Evolutionary conservation across 805 yeast species (phyloP).

Genomic region (Cyberlindnera maclurae): DNA sequence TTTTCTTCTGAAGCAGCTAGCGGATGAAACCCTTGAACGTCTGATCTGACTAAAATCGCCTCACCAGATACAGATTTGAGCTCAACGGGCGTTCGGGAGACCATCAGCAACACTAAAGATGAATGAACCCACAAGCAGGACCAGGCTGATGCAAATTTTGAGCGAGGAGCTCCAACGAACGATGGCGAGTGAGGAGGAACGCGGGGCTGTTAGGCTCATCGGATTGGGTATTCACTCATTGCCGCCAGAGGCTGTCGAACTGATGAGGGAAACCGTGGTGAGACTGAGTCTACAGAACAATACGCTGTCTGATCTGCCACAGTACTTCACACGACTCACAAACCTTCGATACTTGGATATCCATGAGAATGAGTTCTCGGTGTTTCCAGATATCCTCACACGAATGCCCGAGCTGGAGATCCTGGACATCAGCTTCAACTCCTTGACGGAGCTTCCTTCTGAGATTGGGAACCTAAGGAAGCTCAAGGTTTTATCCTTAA

Average conservation of each 20-base stretch:
- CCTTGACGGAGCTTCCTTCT: constrained; percentile 40
- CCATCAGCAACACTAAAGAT: no score
- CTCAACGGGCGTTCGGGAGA: no score
- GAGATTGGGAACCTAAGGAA: constrained; percentile 33
- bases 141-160: constrained; percentile 19
- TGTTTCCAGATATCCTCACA: constrained; percentile 42
- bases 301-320: constrained; percentile 39
- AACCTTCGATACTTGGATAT: constrained; percentile 56
- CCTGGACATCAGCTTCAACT: constrained; percentile 57
- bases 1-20: no score
- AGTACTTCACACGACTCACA: constrained; percentile 35
- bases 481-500: constrained; percentile 54
- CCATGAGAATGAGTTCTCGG: constrained; percentile 49
- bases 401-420: constrained; percentile 45
- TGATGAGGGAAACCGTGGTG: constrained; percentile 33
- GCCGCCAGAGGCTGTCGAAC: constrained; percentile 31
- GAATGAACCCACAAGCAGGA: constrained; percentile 4
- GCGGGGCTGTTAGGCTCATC: constrained; percentile 30
- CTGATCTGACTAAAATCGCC: no score
- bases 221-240: constrained; percentile 32
- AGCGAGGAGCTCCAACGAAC: constrained; percentile 21
- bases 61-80: no score
- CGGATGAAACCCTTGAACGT: no score
- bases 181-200: constrained; percentile 7
- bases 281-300: constrained; percentile 52